Evolutionary conservation across 2,329 filamentous ascomycete species (phyloP), one percentile per base, ranked within the genome.

Genomic region (Eutypella sp.): DNA sequence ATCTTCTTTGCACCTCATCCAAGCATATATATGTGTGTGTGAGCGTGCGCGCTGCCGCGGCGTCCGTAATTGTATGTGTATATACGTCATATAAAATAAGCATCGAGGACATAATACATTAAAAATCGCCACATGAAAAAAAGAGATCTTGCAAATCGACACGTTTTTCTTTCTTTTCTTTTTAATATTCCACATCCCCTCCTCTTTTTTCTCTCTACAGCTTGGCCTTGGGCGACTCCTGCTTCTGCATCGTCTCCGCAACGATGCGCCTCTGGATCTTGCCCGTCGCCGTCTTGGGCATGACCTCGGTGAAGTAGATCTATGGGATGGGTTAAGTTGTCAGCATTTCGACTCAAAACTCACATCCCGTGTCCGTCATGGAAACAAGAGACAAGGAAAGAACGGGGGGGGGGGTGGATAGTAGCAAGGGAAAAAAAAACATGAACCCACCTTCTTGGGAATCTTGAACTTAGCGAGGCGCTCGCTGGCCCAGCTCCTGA

Each of bases 251-350:
- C 24, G 80, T 81, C 66, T 92, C 87, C 13, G 88, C 88, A n/a
- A 95, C 88, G 58, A 91, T 88, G 51, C 87, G 79, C 50, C 89
- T 74, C 69, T 95, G 89, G 48, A 95, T 86, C 74, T 95, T 95
- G 46, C 89, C 89, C 5, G 89, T 95, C n/a, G 89, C 88, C 4
- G 89, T 92, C 76, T 95, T 95, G 51, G 89, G 89, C 82, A 95
- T 95, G 53, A 84, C 71, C 47, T 89, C 78, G 29, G 88, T 88
- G 57, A 93, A 90, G 72, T 87, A 93, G 29, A 91, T 73, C 83
- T 86, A 43, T 15, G 46, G 23, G 37, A 46, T 40, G 46, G 19
- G 33, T 56, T 27, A 57, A 46, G 43, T 23, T 13, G 23, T 27
- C 5, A 44, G 13, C 8, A 45, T 48, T 25, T n/a, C n/a, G n/a